phyloP scores from a whole-genome alignment of 208 protist species.

The Angomonas deanei region DNA sequence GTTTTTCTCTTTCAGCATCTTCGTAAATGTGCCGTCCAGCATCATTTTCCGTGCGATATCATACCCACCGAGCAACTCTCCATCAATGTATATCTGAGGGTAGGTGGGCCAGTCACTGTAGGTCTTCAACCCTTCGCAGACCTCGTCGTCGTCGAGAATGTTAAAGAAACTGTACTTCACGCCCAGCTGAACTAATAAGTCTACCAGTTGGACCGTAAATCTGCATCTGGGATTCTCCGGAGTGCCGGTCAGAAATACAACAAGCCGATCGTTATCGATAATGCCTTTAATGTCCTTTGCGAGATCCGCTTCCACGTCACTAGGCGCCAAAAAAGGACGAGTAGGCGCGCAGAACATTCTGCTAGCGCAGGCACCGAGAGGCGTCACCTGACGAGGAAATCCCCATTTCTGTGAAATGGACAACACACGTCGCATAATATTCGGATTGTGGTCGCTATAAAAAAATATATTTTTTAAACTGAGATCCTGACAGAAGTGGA shows the following conservation, averaged over 20 bases:
- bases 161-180: conserved; percentile 86
- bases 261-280: conserved; percentile 65
- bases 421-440: too few relatives aligned
- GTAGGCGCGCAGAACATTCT: conserved; percentile 6
- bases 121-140: conserved; percentile 85
- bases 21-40: conserved; percentile 60
- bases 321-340: conserved; percentile 27
- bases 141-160: conserved; percentile 84
- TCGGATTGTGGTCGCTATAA: too few relatives aligned
- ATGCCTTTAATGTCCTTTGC: conserved; percentile 58
- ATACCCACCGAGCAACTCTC: conserved; percentile 87
- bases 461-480: too few relatives aligned
- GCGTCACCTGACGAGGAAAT: not conserved
- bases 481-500: too few relatives aligned
- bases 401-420: not conserved
- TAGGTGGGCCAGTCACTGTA: conserved; percentile 93
- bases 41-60: conserved; percentile 87
- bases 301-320: conserved; percentile 46
- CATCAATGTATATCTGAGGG: conserved; percentile 90
- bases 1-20: conserved; percentile 72
- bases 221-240: conserved; percentile 81
- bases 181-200: conserved; percentile 68
- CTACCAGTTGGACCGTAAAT: conserved; percentile 82
- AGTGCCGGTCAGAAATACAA: conserved; percentile 90
- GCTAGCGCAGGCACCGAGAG: not conserved